phyloP scores from a whole-genome alignment of 805 yeast genomes.

The Barnettozyma wickerhamii region DNA sequence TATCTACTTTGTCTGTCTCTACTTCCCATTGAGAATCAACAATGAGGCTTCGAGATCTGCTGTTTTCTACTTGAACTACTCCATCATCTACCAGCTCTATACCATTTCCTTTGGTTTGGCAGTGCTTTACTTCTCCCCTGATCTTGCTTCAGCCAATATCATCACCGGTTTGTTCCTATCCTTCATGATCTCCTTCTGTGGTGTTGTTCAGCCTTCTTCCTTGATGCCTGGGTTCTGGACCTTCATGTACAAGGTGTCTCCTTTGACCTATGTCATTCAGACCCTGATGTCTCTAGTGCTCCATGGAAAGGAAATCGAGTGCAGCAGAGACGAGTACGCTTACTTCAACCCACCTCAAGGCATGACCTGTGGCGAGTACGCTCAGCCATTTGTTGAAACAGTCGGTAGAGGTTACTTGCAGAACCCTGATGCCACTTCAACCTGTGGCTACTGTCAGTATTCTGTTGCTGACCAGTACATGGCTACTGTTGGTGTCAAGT shows the following conservation, averaged over 20 bases:
- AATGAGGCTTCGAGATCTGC: slow-evolving; percentile 44
- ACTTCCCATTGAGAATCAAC: slow-evolving; percentile 44
- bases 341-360: slow-evolving; percentile 52
- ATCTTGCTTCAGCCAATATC: slow-evolving; percentile 65
- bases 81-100: slow-evolving; percentile 41
- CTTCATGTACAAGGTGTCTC: slow-evolving; percentile 64
- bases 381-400: slow-evolving; percentile 33
- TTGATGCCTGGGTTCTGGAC: slow-evolving; percentile 71
- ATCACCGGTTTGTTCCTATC: slow-evolving; percentile 41
- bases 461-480: slow-evolving; percentile 45
- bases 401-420: slow-evolving; percentile 52
- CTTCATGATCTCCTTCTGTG: slow-evolving; percentile 33
- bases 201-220: slow-evolving; percentile 33
- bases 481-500: slow-evolving; percentile 38
- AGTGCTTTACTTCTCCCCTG: slow-evolving; percentile 56
- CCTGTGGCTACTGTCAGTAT: slow-evolving; percentile 46
- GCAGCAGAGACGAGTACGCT: slow-evolving; percentile 45
- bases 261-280: slow-evolving; percentile 55
- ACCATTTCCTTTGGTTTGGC: slow-evolving; percentile 44
- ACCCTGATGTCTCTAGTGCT: slow-evolving; percentile 44
- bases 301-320: slow-evolving; percentile 48
- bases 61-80: slow-evolving; percentile 41
- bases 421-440: slow-evolving; percentile 43
- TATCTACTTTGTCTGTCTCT: slow-evolving; percentile 48
- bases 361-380: slow-evolving; percentile 55